Percentiles rank a stretch among this genome's conserved stretches.
phyloP scores from a whole-genome alignment of 1,139 yeast species.

The Pneumocystis carinii region DNA sequence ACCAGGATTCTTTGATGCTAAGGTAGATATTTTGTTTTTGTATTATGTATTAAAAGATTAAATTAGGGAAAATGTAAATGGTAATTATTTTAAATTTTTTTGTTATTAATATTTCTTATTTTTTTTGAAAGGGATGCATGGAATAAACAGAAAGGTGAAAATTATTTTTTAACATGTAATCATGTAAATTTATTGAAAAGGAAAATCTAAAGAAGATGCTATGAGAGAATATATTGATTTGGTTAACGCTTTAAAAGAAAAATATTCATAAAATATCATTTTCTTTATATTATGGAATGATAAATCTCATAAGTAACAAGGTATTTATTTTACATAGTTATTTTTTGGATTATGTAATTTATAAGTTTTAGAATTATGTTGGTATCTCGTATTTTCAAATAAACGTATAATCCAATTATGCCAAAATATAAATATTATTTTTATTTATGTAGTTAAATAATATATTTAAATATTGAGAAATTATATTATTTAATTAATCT shows the following conservation, averaged over 20 bases:
- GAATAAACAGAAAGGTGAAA: background rate
- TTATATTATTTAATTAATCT: too few species aligned
- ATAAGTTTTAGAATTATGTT: too few species aligned
- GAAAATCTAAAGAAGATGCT: conserved; percentile 63
- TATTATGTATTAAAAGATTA: background rate
- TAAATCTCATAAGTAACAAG: background rate
- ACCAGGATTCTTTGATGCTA: background rate
- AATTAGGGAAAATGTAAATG: background rate
- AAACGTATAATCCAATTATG: background rate
- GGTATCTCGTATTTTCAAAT: too few species aligned
- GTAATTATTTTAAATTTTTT: background rate
- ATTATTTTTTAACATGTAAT: background rate
- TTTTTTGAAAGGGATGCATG: background rate
- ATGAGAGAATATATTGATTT: conserved; percentile 67
- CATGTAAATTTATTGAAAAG: background rate
- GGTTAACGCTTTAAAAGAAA: conserved; percentile 52
- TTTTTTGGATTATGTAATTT: background rate
- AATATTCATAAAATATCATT: conserved; percentile 22
- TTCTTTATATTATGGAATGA: background rate
- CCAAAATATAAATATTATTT: background rate
- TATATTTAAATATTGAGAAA: too few species aligned
- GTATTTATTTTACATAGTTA: background rate
- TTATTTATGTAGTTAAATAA: too few species aligned
- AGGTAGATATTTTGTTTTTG: background rate
- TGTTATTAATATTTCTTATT: background rate